Percentiles rank a stretch among this genome's conserved stretches.
These are phyloP conservation scores for Daldinia vernicosa DNA, from an alignment of 495 filamentous ascomycete genomes.

Conservation along the genomic window DNA sequence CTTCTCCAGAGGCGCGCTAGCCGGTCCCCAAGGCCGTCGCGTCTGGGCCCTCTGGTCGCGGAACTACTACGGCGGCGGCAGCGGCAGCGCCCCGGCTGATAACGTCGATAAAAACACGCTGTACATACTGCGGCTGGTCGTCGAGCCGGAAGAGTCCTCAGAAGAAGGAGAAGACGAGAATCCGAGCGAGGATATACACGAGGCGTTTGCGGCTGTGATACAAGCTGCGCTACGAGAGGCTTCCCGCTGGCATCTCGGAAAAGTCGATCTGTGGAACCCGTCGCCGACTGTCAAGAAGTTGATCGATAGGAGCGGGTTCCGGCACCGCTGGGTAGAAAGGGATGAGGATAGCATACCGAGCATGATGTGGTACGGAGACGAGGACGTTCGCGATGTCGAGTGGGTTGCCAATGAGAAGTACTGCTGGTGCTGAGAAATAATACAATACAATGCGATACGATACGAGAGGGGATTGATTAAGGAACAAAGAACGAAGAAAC, in stretches of 20 bases:
- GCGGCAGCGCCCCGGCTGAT: conserved; percentile 40
- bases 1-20: conserved; percentile 33
- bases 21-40: conserved; percentile 42
- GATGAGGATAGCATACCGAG: conserved; percentile 62
- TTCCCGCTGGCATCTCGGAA: conserved; percentile 51
- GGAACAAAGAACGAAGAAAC: not conserved
- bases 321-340: conserved; percentile 54
- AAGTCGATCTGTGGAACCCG: conserved; percentile 65
- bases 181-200: conserved; percentile 63
- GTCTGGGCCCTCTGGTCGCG: conserved; percentile 87
- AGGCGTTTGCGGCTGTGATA: conserved; percentile 65
- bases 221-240: conserved; percentile 54
- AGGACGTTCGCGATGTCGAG: conserved; percentile 65
- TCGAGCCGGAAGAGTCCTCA: conserved; percentile 59
- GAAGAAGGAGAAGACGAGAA: conserved; percentile 41
- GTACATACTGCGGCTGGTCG: conserved; percentile 79
- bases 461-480: too few relatives aligned
- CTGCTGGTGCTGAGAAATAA: conserved; percentile 82
- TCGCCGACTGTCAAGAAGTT: conserved; percentile 43
- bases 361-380: conserved; percentile 63
- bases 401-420: conserved; percentile 96
- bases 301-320: conserved; percentile 53
- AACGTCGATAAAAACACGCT: conserved; percentile 69
- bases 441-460: too few relatives aligned
- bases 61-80: conserved; percentile 63